Evolutionary conservation across 768 basidiomycete genomes (phyloP), one percentile per base, ranked within the genome.

Genomic region (Atractiella rhizophila): DNA sequence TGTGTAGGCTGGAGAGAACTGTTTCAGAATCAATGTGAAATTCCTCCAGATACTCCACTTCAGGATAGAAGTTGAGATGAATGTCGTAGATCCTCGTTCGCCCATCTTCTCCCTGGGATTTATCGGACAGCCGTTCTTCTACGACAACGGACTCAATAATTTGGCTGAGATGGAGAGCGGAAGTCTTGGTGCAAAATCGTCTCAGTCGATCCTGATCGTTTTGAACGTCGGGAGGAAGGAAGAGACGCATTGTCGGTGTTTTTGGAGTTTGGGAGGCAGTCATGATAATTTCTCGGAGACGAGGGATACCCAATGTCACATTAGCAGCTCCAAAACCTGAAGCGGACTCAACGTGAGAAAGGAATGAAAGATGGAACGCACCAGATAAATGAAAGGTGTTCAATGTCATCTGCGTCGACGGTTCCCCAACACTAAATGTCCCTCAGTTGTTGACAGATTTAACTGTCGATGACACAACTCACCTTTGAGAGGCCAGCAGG

Each of bases 381-480:
- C 83, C 88, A 51, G 91, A 91, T 54, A 98, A 86, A 64, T 98
- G 91, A 71, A 98, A 98, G 11, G 91, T 98, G 57, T 98, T 98
- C 48, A 98, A 63, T 8, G 91, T 98, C 91, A 98, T 98, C 58
- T 98, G 91, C 0, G 91, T 98, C 13, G 91, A 98, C 4, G 91
- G 91, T 59, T 98, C 91, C 38, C 91, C 91, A 31, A 98, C 71
- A 62, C 91, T 96, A 45, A 7, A 39, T 35, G 26, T 8, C 6
- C 13, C 21, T 15, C 18, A 16, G 23, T 12, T 21, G 23, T 10
- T 35, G 23, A 24, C 15, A 45, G 28, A 25, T 9, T 13, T 37
- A 26, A 33, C 6, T 5, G 32, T 37, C n/a, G 23, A 20, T 29
- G 18, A 37, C 11, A 7, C 25, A 21, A 63, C 69, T 48, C 59